Base-by-base conservation (phyloP, 1,284 basidiomycete genomes). In the Leccinum huronense region DNA sequence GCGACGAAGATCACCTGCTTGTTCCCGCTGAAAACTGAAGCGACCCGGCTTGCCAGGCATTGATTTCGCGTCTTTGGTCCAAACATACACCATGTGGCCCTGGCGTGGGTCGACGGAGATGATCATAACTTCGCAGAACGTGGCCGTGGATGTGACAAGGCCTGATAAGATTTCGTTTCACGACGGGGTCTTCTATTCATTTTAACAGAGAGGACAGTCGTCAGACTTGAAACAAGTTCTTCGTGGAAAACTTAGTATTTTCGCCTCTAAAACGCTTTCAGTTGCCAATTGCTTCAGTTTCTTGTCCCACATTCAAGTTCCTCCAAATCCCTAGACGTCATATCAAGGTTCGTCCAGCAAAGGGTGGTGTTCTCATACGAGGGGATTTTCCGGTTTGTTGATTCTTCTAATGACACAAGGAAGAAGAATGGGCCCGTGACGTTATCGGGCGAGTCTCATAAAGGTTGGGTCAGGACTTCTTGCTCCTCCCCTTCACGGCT, bases 341-440 rank as follows among this genome's bases (percentile, higher is more conserved):
- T 45, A 42, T 54, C 38, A 61, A 31, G 48, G 23, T 53, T 54
- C 53, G 30, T 54, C 53, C 9, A n/a, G 23, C 14, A 19, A 54
- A 23, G 48, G 19, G 23, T 51, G 27, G 8, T 10, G 5, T 69
- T 73, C 61, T 69, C 68, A 71, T 69, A 27, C 23, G 23, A 27
- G 23, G 23, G 23, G 23, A 27, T 27, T 66, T 72, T 66, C 70
- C 60, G 61, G 67, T 66, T 60, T 58, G 64, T 63, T 31, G 57
- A 69, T 69, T 71, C 72, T 71, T 70, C 62, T 75, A 65, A 74
- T 72, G 23, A 31, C 70, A 73, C 71, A 69, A 64, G 66, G 67
- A 38, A 63, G 63, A 62, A 63, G 45, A 27, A 27, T 27, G 23
- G 23, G 23, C 23, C 23, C 23, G 23, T 27, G 23, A 27, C 23